phyloP scores from a whole-genome alignment of 352 stramenopile species.

The Pythium folliculosum region DNA sequence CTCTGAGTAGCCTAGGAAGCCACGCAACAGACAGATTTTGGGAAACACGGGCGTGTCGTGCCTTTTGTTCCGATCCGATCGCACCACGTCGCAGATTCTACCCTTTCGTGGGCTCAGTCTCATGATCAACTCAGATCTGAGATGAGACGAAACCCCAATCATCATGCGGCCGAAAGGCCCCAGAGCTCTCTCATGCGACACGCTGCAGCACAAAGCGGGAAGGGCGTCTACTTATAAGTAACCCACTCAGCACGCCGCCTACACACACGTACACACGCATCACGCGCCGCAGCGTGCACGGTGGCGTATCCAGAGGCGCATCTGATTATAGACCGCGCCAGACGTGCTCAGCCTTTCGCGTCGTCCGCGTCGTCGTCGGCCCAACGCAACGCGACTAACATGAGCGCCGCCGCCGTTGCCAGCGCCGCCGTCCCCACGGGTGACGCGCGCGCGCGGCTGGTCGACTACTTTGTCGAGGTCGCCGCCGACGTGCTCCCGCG shows the following conservation, averaged over 20 bases:
- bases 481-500: constrained; percentile 40
- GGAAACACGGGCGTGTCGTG: too few relatives aligned
- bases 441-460: constrained; percentile 38
- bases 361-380: too few relatives aligned
- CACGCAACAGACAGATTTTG: not conserved
- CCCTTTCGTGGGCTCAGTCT: not conserved
- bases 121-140: constrained; percentile 9
- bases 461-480: constrained; percentile 81
- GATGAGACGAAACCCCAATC: constrained; percentile 9
- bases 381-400: not conserved
- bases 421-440: not conserved
- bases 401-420: not conserved
- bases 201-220: too few relatives aligned
- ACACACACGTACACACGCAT: too few relatives aligned
- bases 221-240: too few relatives aligned
- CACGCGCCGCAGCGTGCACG: not conserved
- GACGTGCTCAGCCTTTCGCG: too few relatives aligned
- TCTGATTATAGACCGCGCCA: not conserved
- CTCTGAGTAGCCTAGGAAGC: not conserved
- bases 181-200: not conserved
- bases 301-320: not conserved
- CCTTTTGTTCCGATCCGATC: too few relatives aligned
- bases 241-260: too few relatives aligned
- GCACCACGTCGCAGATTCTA: not conserved
- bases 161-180: not conserved